Percentiles rank a stretch among this genome's conserved stretches.
phyloP scores from a whole-genome alignment of 768 basidiomycete species.

The Leccinum broughii region DNA sequence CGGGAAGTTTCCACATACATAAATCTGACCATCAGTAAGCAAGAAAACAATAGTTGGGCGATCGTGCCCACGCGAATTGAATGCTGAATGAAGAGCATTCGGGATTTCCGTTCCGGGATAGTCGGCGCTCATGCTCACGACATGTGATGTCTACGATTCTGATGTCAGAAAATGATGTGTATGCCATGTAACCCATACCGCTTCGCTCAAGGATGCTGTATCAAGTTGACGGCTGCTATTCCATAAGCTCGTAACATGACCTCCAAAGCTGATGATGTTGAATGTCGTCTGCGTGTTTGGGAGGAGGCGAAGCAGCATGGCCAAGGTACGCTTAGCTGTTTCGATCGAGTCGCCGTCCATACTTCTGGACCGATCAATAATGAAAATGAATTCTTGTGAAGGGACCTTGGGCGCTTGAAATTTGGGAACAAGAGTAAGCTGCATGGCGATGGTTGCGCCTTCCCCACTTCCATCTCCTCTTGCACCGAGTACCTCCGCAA shows the following conservation, averaged over 20 bases:
- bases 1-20: constrained; percentile 10
- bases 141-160: constrained; percentile 37
- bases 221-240: constrained; percentile 34
- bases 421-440: constrained; percentile 55
- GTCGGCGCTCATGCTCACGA: constrained; percentile 42
- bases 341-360: constrained; percentile 46
- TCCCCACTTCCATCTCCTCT: constrained; percentile 5
- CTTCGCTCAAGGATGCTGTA: constrained; percentile 31
- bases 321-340: constrained; percentile 48
- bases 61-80: constrained; percentile 34
- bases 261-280: constrained; percentile 62
- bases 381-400: constrained; percentile 58
- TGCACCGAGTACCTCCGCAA: constrained; percentile 45
- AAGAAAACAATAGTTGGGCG: constrained; percentile 53
- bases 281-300: constrained; percentile 44
- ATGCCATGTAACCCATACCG: constrained; percentile 31
- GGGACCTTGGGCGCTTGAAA: constrained; percentile 43
- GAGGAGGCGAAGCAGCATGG: constrained; percentile 49
- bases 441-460: constrained; percentile 45
- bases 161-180: constrained; percentile 9
- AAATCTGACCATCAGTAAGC: constrained; percentile 57
- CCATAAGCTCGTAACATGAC: constrained; percentile 35
- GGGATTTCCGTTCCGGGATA: constrained; percentile 54
- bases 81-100: constrained; percentile 40
- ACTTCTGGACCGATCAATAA: constrained; percentile 59